Conservation (phyloP, 169 alveolate species). For the Cryptosporidium ryanae region DNA sequence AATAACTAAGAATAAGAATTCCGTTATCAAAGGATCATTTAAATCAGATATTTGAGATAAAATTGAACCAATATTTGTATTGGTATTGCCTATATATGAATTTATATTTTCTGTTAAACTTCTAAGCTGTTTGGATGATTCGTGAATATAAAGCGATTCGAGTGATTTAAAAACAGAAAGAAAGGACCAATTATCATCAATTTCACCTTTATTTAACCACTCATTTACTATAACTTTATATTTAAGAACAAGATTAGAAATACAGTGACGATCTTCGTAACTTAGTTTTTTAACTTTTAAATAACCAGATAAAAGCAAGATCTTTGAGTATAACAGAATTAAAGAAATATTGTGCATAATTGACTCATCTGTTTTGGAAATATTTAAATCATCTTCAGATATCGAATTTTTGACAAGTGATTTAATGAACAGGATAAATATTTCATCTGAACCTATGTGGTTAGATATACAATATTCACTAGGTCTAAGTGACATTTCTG, state of each 20-base stretch:
- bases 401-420: conserved; percentile 41
- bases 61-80: not conserved
- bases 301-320: conserved; percentile 30
- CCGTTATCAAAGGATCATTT: conserved; percentile 41
- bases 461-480: conserved; percentile 32
- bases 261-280: conserved; percentile 24
- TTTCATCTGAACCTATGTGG: not conserved
- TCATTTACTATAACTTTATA: not conserved
- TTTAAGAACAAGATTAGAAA: conserved; percentile 25
- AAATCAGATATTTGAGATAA: conserved; percentile 27
- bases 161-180: conserved; percentile 19
- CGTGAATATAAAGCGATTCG: conserved; percentile 45
- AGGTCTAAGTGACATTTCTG: conserved; percentile 6
- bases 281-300: conserved; percentile 12
- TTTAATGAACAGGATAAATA: conserved; percentile 1
- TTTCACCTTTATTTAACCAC: not conserved
- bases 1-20: conserved; percentile 33
- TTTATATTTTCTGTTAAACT: not conserved
- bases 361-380: conserved; percentile 12
- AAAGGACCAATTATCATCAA: conserved; percentile 26
- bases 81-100: not conserved
- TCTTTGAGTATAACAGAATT: conserved; percentile 30
- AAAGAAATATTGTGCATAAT: conserved; percentile 42
- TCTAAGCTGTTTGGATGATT: conserved; percentile 40
- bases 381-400: conserved; percentile 36